Evolutionary conservation across 768 basidiomycete genomes (phyloP), one percentile per base, ranked within the genome.

Genomic region (Cyathus striatus): DNA sequence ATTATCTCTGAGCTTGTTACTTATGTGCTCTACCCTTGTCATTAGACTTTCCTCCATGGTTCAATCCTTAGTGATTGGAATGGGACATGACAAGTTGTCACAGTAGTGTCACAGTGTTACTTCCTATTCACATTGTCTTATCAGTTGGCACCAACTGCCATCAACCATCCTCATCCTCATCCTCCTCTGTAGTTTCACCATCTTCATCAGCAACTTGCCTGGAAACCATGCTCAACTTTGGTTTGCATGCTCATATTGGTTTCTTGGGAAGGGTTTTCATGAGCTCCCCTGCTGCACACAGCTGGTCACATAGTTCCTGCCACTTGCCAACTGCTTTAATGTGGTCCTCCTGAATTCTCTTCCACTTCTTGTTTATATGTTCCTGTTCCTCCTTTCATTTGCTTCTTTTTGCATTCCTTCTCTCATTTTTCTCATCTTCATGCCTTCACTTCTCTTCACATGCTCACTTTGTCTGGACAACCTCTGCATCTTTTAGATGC

Each of bases 251-350:
- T n/a, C n/a, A n/a, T n/a, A n/a, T n/a, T 33, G 45, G 45, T 32
- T 20, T 46, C 32, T 41, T 41, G 7, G 40, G 45, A 18, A 46
- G 33, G 23, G 40, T 20, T 40, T 46, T 46, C 17, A 41, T 17
- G n/a, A 36, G 17, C 20, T 32, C 37, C 3, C 45, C 45, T 40
- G 4, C 26, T 20, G 3, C 10, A 22, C 22, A 10, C 4, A 46
- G 21, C 2, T 17, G 21, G n/a, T 34, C 14, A 41, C 40, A 46
- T 13, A 26, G 18, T 16, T 9, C 30, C 34, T 46, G 10, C 45
- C 45, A 46, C 2, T 23, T 18, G 3, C 13, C 22, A 3, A 46
- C 30, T 1, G 3, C 40, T 13, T 26, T 21, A 22, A 34, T 32
- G 41, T 46, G 45, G 3, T 2, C 40, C 4, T 1, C 40, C 5